Base-by-base conservation (phyloP, 108 stramenopile species). In the Pseudonitzschia multiseries region DNA sequence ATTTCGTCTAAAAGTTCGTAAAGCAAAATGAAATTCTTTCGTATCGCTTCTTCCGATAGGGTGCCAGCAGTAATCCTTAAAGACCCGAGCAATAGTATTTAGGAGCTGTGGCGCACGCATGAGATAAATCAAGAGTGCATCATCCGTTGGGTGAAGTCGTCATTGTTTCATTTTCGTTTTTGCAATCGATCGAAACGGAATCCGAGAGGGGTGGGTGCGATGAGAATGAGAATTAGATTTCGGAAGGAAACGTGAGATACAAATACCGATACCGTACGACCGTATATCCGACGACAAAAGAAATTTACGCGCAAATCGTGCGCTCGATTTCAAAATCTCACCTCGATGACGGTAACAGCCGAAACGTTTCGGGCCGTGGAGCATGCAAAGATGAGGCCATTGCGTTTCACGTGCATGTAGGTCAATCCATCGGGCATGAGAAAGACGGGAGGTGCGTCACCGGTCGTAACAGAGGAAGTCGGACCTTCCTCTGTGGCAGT, bases 41-140 rank as follows among this genome's bases (percentile, higher is more conserved):
- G 94, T 70, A 99, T 96, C 5, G 95, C 89, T 74, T 99, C 98
- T 83, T 98, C 96, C 17, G 93, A 95, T 10, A 99, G 83, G 5
- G 97, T 93, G 21, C 99, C 99, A n/a, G 74, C 99, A 99, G 78
- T 99, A 99, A 77, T 99, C 99, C 83, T 99, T 99, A 86, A 99
- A 98, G 31, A 99, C 96, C 75, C 97, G 94, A 28, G 97, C 97
- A 79, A 98, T 93, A 10, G 97, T 94, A 40, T 96, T 86, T 17
- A 99, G 89, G 24, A 99, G 90, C 96, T 99, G 9, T 33, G 52
- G 53, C 31, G 43, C 26, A 67, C 27, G 89, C 29, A 48, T 8
- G 79, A 18, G 9, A 48, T 3, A 2, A 10, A 48, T 36, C 36
- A 6, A 36, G n/a, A n/a, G n/a, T n/a, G n/a, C n/a, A n/a, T n/a